A percentile compares a stretch with the other conserved stretches of the same genome.
phyloP scores from a whole-genome alignment of 257 asterid genomes.

The Solanum peruvianum region DNA sequence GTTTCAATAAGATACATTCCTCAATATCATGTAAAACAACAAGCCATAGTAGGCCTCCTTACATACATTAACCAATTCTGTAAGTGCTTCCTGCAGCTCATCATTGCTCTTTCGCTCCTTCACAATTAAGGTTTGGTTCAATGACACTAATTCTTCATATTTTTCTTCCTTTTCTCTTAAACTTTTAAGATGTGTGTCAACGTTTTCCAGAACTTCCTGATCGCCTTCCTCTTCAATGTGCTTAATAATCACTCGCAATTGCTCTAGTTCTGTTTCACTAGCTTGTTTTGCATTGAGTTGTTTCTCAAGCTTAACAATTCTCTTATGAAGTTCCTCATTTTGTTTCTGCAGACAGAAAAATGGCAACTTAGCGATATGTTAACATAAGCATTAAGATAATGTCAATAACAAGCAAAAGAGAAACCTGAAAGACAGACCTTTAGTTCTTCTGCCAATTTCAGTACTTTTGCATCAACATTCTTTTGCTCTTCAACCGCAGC shows the following conservation, averaged over 20 bases:
- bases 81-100: slow-evolving; percentile 90
- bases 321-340: slow-evolving; percentile 62
- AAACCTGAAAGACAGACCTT: slow-evolving; percentile 37
- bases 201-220: slow-evolving; percentile 44
- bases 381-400: slow-evolving; percentile 4
- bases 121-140: slow-evolving; percentile 56
- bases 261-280: slow-evolving; percentile 64
- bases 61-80: slow-evolving; percentile 78
- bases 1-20: neutral
- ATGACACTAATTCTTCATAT: slow-evolving; percentile 39
- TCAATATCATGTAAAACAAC: neutral
- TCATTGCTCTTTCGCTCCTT: slow-evolving; percentile 74
- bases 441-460: slow-evolving; percentile 77
- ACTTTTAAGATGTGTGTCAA: slow-evolving; percentile 38
- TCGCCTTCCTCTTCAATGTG: slow-evolving; percentile 65
- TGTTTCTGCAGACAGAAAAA: slow-evolving; percentile 51
- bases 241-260: slow-evolving; percentile 58
- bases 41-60: neutral
- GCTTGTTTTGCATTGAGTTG: slow-evolving; percentile 74
- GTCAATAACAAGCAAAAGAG: neutral
- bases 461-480: slow-evolving; percentile 56
- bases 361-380: neutral
- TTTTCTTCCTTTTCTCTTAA: slow-evolving; percentile 78
- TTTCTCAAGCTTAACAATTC: slow-evolving; percentile 54
- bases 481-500: slow-evolving; percentile 68